Evolutionary conservation across 192 early-diverging fungal species (phyloP), one percentile per base, ranked within the genome.

Genomic region (Gorgonomyces haynaldii): DNA sequence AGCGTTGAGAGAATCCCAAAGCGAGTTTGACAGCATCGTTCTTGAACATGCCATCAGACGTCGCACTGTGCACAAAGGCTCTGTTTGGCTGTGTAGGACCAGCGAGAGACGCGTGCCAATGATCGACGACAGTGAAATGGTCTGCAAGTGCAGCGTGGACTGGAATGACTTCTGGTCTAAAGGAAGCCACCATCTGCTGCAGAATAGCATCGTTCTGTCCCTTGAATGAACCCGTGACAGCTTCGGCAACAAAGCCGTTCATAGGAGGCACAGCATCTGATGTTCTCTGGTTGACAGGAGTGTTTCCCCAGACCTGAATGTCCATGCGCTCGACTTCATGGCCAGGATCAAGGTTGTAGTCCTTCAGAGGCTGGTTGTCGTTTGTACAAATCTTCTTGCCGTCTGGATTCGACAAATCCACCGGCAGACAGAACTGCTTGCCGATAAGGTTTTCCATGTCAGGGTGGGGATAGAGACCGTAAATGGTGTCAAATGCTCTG

Each of bases 21-120:
- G 38, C 12, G 12, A 57, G 22, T 3, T 51, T 19, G 34, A 4
- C 3, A 37, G 19, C 38, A 28, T 45, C 34, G 45, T 56, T 65
- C 26, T 29, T 10, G 2, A 19, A 39, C 48, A 53, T 29, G 23
- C 62, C 62, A 20, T 41, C 27, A 27, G 57, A 34, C 0, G 62
- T 63, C 0, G 44, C 57, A 2, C 46, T 48, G 52, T 44, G 25
- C 1, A 59, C 9, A 29, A 53, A 64, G 13, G 36, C 21, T 2
- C 62, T 29, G 46, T 64, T 64, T 12, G 62, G 62, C 37, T 49
- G 54, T 2, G 62, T 64, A 31, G 62, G 62, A 17, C 62, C 50
- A 17, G 45, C 47, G 8, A 56, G 9, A 3, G 32, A 37, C 8
- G 27, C 21, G 28, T 46, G 43, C 52, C 51, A 56, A 12, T 39